Conservation (phyloP, 768 basidiomycete genomes). For the Sarcomyxa edulis region DNA sequence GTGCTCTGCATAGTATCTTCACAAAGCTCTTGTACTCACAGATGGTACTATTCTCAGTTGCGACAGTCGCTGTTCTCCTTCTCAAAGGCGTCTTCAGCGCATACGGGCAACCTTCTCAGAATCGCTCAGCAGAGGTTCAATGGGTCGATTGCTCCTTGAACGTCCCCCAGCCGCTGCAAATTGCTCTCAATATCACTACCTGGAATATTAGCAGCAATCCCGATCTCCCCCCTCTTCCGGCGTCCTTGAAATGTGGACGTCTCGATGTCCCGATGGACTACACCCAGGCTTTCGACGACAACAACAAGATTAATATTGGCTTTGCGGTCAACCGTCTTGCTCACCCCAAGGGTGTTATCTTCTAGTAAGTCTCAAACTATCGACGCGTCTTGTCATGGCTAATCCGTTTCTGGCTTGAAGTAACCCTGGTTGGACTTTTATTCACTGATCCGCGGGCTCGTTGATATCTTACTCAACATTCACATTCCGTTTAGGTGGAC, state of each 20-base stretch:
- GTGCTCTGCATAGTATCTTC: no score
- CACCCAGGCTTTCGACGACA: conserved; percentile 5
- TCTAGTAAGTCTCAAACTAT: conserved; percentile 9
- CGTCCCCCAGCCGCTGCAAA: conserved; percentile 7
- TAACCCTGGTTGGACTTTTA: conserved; percentile 8
- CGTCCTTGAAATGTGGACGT: conserved; percentile 8
- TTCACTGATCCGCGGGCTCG: not conserved
- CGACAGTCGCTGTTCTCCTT: no score
- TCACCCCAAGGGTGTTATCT: conserved; percentile 8
- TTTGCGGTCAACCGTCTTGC: conserved; percentile 13
- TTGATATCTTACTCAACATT: no score
- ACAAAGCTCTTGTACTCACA: no score
- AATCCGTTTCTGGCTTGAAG: no score
- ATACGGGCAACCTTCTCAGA: no score
- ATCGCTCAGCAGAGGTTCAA: not conserved
- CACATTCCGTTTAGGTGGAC: conserved; percentile 7
- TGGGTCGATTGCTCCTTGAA: conserved; percentile 9
- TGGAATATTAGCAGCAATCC: no score
- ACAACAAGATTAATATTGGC: conserved; percentile 14
- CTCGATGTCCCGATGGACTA: conserved; percentile 18
- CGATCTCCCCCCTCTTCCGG: no score
- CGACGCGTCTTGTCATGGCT: no score
- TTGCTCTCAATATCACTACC: no score
- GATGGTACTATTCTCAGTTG: no score
- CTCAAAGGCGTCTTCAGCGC: no score